phyloP scores from a whole-genome alignment of 2,329 filamentous ascomycete species.

The Fusarium kyushuense region DNA sequence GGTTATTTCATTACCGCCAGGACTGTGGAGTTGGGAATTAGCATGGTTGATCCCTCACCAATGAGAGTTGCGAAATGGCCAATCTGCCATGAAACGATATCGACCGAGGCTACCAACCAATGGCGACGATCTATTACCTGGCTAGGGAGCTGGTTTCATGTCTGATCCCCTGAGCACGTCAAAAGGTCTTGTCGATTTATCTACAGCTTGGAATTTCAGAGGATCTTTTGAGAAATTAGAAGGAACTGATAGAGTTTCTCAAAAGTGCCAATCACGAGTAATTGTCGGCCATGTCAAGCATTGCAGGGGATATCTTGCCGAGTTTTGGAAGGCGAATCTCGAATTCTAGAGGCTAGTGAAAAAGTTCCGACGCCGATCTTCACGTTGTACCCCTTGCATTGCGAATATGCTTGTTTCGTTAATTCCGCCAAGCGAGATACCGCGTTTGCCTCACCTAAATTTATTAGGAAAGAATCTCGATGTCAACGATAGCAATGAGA shows the following conservation, averaged over 20 bases:
- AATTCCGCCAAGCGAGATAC: neutral
- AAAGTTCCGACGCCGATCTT: slow-evolving; percentile 29
- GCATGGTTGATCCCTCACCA: slow-evolving; percentile 26
- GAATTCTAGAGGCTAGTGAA: slow-evolving; percentile 9
- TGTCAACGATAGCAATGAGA: neutral
- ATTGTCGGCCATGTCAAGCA: neutral
- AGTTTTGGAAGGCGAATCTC: slow-evolving; percentile 16
- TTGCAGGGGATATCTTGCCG: slow-evolving; percentile 12
- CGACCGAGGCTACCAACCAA: slow-evolving; percentile 22
- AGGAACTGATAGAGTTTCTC: slow-evolving; percentile 2
- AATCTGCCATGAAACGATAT: slow-evolving; percentile 31
- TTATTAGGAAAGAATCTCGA: neutral
- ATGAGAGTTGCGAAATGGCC: slow-evolving; percentile 16
- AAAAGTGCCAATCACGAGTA: slow-evolving; percentile 40
- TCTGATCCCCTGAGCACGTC: slow-evolving; percentile 31
- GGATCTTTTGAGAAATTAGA: slow-evolving; percentile 4
- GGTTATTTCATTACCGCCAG: slow-evolving; percentile 35
- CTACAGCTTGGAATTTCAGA: neutral
- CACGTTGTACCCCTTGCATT: neutral
- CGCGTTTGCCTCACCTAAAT: neutral
- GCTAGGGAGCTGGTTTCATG: slow-evolving; percentile 33
- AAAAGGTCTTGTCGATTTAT: slow-evolving; percentile 23
- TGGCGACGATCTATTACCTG: slow-evolving; percentile 35
- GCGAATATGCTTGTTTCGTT: slow-evolving; percentile 9
- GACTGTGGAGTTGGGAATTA: slow-evolving; percentile 31